Evolutionary conservation across 2,329 filamentous ascomycete genomes (phyloP), one percentile per base, ranked within the genome.

Genomic region (Cladosporium sp.): DNA sequence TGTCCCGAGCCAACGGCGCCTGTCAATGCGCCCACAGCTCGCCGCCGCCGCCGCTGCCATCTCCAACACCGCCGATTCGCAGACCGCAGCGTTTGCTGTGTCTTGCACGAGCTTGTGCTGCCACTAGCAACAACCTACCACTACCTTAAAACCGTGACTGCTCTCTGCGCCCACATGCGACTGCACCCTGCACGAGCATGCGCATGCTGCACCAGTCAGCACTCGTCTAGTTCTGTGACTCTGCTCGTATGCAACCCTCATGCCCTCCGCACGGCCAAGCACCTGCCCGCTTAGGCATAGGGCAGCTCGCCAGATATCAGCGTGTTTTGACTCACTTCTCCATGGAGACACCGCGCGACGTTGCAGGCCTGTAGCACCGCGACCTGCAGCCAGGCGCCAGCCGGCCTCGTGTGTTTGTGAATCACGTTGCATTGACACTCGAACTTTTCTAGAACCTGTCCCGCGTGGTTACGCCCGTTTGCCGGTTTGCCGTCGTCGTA

Each of bases 221-320:
- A 34, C 30, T 11, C 30, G 8, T 34, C 30, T 34, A 28, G 8
- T 45, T 45, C 5, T 30, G 14, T 45, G 22, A 45, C 42, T 45
- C 42, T n/a, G 22, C 14, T 17, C 14, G 14, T 4, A 15, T 6
- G 5, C 42, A 45, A 2, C 22, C 4, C 30, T 12, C 12, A 47
- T 47, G 43, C 43, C 7, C 28, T 22, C 14, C 25, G 9, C 43
- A 4, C 7, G 5, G 15, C 5, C 22, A 9, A 30, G 22, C 43
- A 47, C 43, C 43, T 47, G 43, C 43, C 43, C 22, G n/a, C 43
- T 47, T 47, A 22, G 43, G 43, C 43, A 47, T 47, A 30, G 43
- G 43, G 43, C 43, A 30, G 42, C 22, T 17, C 9, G 42, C 42
- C 20, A 45, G 22, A 45, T 28, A 28, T 9, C 8, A 14, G 22